Evolutionary conservation across 1,284 basidiomycete genomes (phyloP).

Genomic region (Rhodotorula sp.): DNA sequence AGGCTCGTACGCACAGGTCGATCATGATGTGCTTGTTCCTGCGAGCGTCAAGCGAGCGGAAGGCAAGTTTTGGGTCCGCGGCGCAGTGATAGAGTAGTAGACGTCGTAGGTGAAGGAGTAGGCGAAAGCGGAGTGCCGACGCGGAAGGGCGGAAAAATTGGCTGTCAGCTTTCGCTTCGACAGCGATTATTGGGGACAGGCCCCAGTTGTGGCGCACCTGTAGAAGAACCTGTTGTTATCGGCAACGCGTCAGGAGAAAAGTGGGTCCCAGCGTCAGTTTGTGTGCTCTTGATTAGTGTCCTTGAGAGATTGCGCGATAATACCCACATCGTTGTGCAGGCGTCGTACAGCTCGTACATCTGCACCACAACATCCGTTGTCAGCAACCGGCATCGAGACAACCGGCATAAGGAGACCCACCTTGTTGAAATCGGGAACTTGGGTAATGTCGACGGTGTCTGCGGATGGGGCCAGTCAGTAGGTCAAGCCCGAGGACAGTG

Average conservation of each 20-base stretch:
- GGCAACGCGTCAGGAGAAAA: too few species aligned
- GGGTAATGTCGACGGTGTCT: constrained; percentile 76
- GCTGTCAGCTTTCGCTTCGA: too few species aligned
- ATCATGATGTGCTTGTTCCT: constrained; percentile 99
- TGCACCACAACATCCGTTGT: constrained; percentile 46
- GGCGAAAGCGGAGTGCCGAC: not conserved
- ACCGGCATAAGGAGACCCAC: constrained; percentile 51
- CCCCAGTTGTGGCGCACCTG: constrained; percentile 51
- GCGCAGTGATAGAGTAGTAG: too few species aligned
- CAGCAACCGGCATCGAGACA: too few species aligned
- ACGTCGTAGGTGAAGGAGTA: not conserved
- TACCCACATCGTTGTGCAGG: constrained; percentile 83
- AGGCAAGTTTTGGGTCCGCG: too few species aligned
- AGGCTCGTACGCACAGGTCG: constrained; percentile 53
- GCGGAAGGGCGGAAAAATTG: too few species aligned
- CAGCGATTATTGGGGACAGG: too few species aligned
- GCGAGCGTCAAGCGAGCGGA: too few species aligned
- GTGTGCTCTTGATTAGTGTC: too few species aligned
- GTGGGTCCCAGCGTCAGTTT: too few species aligned
- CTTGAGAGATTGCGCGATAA: not conserved
- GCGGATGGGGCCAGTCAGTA: not conserved
- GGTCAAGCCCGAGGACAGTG: not conserved
- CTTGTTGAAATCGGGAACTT: constrained; percentile 99
- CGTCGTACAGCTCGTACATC: constrained; percentile 93
- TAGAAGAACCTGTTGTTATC: constrained; percentile 65